A percentile compares a stretch with the other conserved stretches of the same genome.
These are phyloP conservation scores for Podospora fimiseda DNA, from an alignment of 495 filamentous ascomycete species.

Conservation along the genomic window DNA sequence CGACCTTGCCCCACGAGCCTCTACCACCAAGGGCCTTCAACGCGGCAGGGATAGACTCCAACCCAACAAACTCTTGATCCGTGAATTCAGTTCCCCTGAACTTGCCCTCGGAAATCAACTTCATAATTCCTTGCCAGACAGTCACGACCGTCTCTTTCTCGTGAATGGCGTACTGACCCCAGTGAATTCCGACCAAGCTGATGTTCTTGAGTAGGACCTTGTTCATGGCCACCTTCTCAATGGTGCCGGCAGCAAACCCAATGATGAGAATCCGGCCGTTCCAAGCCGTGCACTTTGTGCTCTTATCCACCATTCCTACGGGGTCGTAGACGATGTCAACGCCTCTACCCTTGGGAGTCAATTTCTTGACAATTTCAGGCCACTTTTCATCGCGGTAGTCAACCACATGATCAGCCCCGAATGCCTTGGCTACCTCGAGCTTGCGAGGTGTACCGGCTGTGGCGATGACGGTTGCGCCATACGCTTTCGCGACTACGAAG, in stretches of 20 bases:
- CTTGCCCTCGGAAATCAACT: conserved; percentile 68
- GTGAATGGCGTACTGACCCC: conserved; percentile 73
- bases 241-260: conserved; percentile 81
- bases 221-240: conserved; percentile 90
- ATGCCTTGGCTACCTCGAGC: conserved; percentile 66
- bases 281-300: conserved; percentile 84
- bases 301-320: conserved; percentile 76
- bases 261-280: conserved; percentile 82
- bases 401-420: conserved; percentile 77
- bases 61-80: conserved; percentile 72
- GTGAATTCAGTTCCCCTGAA: conserved; percentile 76
- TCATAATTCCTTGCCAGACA: conserved; percentile 79
- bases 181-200: conserved; percentile 80
- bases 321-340: conserved; percentile 91
- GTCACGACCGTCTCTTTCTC: conserved; percentile 62
- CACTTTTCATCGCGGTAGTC: conserved; percentile 67
- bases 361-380: conserved; percentile 69
- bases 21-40: conserved; percentile 69
- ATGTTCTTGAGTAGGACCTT: conserved; percentile 93
- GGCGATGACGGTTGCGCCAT: conserved; percentile 83
- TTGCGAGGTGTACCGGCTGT: conserved; percentile 76
- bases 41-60: conserved; percentile 73
- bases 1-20: conserved; percentile 94
- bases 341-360: conserved; percentile 64
- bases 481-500: conserved; percentile 66